Evolutionary conservation across 1,139 yeast genomes (phyloP), one percentile per base, ranked within the genome.

Genomic region (Yamadazyma diddensiae): DNA sequence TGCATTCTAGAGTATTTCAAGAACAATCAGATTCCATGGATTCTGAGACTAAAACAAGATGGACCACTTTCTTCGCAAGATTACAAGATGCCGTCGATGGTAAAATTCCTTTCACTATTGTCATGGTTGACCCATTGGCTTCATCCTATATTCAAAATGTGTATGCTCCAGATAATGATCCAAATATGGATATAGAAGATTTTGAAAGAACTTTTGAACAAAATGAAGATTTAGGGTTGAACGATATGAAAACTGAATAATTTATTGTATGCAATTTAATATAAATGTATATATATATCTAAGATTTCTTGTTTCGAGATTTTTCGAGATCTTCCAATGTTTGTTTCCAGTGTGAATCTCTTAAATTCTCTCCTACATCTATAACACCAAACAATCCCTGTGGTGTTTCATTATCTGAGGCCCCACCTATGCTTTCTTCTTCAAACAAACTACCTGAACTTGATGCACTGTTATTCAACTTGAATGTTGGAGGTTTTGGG

Each of bases 101-200:
- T 30, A 79, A 84, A 44, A 69, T 78, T 35, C 82, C 83, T 31
- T 90, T 94, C 61, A 90, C 97, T 3, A 73, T 94, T 26, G 57
- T 76, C 24, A 83, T 94, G 94, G 87, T 79, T 43, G 99, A 94
- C 61, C 98, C 99, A 6, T 65, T 92, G 53, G 96, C 97, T 15
- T 81, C 95, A 5, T 87, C 97, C 0, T 94, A 94, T 53, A 83
- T 94, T 45, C 99, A 94, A 63, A 94, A 94, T 55, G 94, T 90
- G 8, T 94, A 88, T 54, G 99, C 99, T 21, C 99, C 99, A 15
- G 99, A 94, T 59, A 77, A 77, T 27, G 98, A 94, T 64, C 99
- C 99, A 45, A 87, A 90, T 56, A 92, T 94, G 97, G 70, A 59
- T 23, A 75, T 85, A 43, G 96, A 83, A 59, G 96, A 90, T 41